Conservation (phyloP, 352 stramenopile species). For the Pythium utonaiense region DNA sequence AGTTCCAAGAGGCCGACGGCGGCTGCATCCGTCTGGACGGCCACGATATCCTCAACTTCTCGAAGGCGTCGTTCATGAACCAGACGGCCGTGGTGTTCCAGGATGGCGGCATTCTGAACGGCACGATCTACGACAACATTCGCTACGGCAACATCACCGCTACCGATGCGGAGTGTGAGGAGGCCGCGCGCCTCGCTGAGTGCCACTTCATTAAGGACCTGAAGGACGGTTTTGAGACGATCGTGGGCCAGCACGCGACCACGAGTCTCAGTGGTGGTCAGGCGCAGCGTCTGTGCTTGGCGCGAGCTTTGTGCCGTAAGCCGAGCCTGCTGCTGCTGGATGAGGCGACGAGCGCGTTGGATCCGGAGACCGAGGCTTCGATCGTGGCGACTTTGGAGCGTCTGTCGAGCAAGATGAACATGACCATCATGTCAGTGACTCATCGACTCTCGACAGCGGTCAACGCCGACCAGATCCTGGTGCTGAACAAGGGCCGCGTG, state of each 20-base stretch:
- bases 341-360: constrained; percentile 84
- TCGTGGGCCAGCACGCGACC: constrained; percentile 85
- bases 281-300: constrained; percentile 83
- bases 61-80: constrained; percentile 84
- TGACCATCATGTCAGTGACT: constrained; percentile 89
- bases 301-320: constrained; percentile 73
- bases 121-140: constrained; percentile 87
- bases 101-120: constrained; percentile 84
- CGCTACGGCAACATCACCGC: constrained; percentile 73
- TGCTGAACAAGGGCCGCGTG: constrained; percentile 71
- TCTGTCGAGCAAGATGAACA: constrained; percentile 80
- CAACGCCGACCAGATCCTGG: constrained; percentile 80
- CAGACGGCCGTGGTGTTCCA: constrained; percentile 87
- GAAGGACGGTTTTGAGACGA: constrained; percentile 78
- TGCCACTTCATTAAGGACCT: constrained; percentile 83
- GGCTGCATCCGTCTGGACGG: constrained; percentile 78
- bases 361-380: constrained; percentile 82
- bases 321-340: constrained; percentile 80
- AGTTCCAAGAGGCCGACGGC: constrained; percentile 83
- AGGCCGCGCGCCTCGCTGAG: constrained; percentile 73
- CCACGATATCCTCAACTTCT: constrained; percentile 85
- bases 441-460: constrained; percentile 80
- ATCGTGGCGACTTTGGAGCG: constrained; percentile 82
- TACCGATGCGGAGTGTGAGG: constrained; percentile 76
- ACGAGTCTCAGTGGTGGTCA: constrained; percentile 84